Evolutionary conservation across 306 rosid species (phyloP), one percentile per base, ranked within the genome.

Genomic region (Calophaca sinica): DNA sequence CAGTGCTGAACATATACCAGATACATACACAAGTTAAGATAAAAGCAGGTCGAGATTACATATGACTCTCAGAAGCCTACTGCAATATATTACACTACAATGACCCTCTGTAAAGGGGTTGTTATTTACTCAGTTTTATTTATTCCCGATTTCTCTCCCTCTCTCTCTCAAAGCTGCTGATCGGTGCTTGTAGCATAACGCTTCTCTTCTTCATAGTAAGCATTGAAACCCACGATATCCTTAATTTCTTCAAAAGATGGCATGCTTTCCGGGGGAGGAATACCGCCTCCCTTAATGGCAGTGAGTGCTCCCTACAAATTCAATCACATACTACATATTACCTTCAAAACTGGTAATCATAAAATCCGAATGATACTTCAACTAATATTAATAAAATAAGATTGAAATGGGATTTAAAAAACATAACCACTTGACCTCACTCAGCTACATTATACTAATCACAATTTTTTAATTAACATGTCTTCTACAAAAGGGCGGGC

Each of bases 251-350:
- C 96, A 39, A 93, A 93, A 45, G 96, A 82, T 50, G 97, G 97
- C 89, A 93, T 85, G 86, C 89, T 91, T 75, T 83, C 92, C 7
- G 96, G 91, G 36, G 96, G 79, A 87, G 98, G 98, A 73, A 93
- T 62, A 73, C 91, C 85, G 10, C 98, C 97, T 62, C 90, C 89
- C 85, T 42, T 88, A 51, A 93, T 79, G 70, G 96, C 96, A 62
- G 53, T 54, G 10, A 91, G 88, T 50, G 97, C 82, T 66, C 88
- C 97, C 97, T 93, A 85, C 86, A 85, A 39, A 80, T 57, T 13
- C 39, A 63, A 63, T 58, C 48, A 60, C 48, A 60, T 5, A 14
- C 3, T 29, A 6, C 26, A 20, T 20, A 20, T 20, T 20, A 20
- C 26, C 26, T 20, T 20, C 5, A 4, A 68, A 68, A 12, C 9